Base-by-base conservation (phyloP, 306 rosid species). In the Acmispon strigosus region DNA sequence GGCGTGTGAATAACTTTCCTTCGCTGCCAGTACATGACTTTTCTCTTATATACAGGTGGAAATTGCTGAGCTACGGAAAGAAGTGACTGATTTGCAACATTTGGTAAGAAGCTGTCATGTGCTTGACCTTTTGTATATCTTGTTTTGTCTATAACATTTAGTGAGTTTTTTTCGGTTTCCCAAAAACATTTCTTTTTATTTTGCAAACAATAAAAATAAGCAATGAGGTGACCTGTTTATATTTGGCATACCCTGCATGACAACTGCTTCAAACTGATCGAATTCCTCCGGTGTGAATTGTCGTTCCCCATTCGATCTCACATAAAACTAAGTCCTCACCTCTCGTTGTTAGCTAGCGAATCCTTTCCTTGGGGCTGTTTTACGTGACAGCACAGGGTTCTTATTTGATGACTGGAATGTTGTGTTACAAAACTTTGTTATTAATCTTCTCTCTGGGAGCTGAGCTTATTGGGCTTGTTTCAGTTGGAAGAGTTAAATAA, bases 401-500 rank as follows among this genome's bases (percentile, higher is more conserved):
- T 42, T 70, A 69, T n/a, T 70, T 54, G 59, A 67, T 67, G 55
- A 73, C 51, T 12, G 16, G 22, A 48, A 13, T 15, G 41, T 59
- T 56, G 15, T 62, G 29, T 29, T 36, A 9, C 37, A 52, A 63
- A 62, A 10, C 32, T 41, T 64, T 42, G 51, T 57, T 54, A 51
- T 13, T 13, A 51, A 60, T 67, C 54, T 68, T 18, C 58, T 60
- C 50, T 57, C 12, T 13, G 43, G 16, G 72, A 43, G 62, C 52
- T 82, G 24, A 78, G 78, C 32, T 19, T 19, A 43, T 59, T 66
- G 42, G 58, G 18, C 41, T 75, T 47, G 45, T 70, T 78, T 39
- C 91, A 95, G 99, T 65, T 95, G 83, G 96, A 86, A 34, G 96
- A 89, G 66, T 22, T 62, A 64, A 84, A 85, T 47, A 81, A 16